phyloP scores from a whole-genome alignment of 352 stramenopile species.

The Pythium sp. region DNA sequence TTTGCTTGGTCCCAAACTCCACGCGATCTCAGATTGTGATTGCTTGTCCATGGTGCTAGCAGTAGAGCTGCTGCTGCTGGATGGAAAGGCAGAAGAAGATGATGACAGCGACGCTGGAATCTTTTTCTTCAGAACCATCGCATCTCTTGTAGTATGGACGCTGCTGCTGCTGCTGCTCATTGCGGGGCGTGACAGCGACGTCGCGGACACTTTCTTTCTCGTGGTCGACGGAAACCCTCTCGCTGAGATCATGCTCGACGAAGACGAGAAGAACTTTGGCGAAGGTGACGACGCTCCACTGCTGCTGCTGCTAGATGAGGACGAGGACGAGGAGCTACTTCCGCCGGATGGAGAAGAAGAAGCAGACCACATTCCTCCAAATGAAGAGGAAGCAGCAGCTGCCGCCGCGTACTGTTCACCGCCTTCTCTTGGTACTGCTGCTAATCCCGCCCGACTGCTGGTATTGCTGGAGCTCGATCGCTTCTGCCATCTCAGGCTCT shows the following conservation, averaged over 20 bases:
- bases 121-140: constrained; percentile 17
- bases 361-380: constrained; percentile 11
- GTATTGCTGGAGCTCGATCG: constrained; percentile 20
- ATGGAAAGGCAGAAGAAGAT: constrained; percentile 4
- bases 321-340: constrained; percentile 5
- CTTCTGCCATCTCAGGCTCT: constrained; percentile 48
- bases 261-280: constrained; percentile 28
- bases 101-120: not conserved
- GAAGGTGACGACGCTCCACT: constrained; percentile 8
- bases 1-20: constrained; percentile 35
- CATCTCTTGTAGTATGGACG: not conserved
- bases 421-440: constrained; percentile 14
- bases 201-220: constrained; percentile 12
- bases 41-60: not conserved
- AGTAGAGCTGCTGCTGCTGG: not conserved
- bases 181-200: not conserved
- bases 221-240: constrained; percentile 3
- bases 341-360: not conserved
- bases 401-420: not conserved
- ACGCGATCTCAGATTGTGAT: constrained; percentile 17
- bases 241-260: constrained; percentile 16
- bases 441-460: constrained; percentile 12
- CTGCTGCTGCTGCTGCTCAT: not conserved
- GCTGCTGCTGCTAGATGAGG: constrained; percentile 13
- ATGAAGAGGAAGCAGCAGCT: constrained; percentile 1